Base-by-base conservation (phyloP, 176 grass and related monocot genomes). In the Oryza glumipatula region DNA sequence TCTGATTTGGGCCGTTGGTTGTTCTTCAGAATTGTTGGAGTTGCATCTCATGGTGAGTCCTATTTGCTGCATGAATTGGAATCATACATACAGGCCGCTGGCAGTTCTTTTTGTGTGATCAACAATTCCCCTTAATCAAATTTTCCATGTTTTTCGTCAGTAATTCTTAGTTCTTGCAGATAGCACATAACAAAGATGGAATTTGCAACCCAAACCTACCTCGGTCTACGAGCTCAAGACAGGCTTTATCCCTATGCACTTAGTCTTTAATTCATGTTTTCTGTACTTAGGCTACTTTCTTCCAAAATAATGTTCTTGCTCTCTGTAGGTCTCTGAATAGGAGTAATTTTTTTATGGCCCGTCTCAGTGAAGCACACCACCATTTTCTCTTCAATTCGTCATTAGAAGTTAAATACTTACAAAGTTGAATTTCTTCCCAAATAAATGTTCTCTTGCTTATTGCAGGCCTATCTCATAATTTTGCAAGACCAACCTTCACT, bases 1-100 rank as follows among this genome's bases (percentile, higher is more conserved):
- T 75, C n/a, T 83, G 56, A 85, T 36, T 22, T 14, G 41, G 24
- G 10, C 21, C 64, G 28, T 14, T 76, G 30, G 30, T 32, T 10
- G 7, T 39, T 83, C 66, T 83, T 11, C 67, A 83, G 80, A 41
- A 41, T 41, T 41, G 39, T 41, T 76, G 80, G 35, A 83, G 35
- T n/a, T 38, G 2, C 11, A 7, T 7, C 41, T 74, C 56, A 6
- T 13, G 4, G 5, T 3, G 43, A 5, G 78, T 43, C 13, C 0
- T 24, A 16, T 65, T 38, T 67, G 58, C n/a, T 66, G 15, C 38
- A 72, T 14, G 11, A 3, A 52, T 51, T 5, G 30, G 30, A 70
- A 35, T 9, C 30, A 9, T 35, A 28, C 0, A 17, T 35, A 28
- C 0, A 17, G 30, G 19, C 43, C 21, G 30, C 30, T 2, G 19